Conservation (phyloP, 2,329 filamentous ascomycete genomes). For the Penicillium psychrosexuale region DNA sequence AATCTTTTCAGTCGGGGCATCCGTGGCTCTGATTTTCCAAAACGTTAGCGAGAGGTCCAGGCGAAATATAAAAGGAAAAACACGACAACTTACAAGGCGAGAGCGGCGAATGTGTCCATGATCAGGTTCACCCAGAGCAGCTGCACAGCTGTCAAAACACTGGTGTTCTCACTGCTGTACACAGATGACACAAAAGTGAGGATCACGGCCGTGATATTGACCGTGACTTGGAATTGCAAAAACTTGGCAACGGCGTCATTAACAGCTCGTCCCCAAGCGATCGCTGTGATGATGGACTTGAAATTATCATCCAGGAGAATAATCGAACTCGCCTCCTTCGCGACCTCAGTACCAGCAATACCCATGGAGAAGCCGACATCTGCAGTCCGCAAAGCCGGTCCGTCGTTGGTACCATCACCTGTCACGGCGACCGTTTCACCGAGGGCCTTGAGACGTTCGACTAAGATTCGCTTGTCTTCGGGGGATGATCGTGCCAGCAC, state of each 20-base stretch:
- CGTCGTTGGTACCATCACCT: constrained; percentile 66
- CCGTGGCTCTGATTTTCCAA: constrained; percentile 58
- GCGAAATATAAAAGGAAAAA: neutral
- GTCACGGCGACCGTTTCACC: constrained; percentile 63
- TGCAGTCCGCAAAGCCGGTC: constrained; percentile 62
- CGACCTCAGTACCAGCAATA: constrained; percentile 63
- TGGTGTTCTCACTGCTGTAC: constrained; percentile 63
- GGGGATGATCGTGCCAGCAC: constrained; percentile 65
- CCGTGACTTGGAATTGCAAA: constrained; percentile 64
- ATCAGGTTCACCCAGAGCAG: constrained; percentile 95
- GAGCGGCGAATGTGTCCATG: constrained; percentile 91
- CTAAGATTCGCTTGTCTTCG: constrained; percentile 65
- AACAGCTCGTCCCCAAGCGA: constrained; percentile 67
- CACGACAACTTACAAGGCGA: constrained; percentile 59
- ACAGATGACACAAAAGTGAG: constrained; percentile 87
- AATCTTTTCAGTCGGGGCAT: constrained; percentile 79
- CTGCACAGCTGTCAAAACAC: constrained; percentile 84
- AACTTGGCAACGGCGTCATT: constrained; percentile 69
- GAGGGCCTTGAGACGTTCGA: constrained; percentile 59
- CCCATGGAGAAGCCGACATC: constrained; percentile 69
- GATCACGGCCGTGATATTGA: constrained; percentile 87
- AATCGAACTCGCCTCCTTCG: constrained; percentile 67
- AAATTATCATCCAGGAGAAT: constrained; percentile 68
- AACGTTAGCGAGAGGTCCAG: constrained; percentile 6
- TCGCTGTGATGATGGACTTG: constrained; percentile 61